Conservation (phyloP, 1,284 basidiomycete species). For the Ceratobasidium sp. region DNA sequence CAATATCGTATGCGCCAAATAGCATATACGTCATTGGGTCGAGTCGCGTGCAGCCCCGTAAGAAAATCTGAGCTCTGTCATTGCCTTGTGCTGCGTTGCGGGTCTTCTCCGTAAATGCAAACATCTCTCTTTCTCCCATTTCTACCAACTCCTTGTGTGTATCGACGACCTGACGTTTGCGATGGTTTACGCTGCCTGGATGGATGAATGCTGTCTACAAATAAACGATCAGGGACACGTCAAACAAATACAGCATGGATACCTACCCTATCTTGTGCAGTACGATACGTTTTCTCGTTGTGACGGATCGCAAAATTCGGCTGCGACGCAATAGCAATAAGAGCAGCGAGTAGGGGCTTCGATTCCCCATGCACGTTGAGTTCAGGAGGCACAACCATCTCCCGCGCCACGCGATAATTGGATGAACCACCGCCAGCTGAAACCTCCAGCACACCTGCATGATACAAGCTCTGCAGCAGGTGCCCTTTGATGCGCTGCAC, state of each 20-base stretch:
- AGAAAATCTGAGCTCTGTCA: conserved; percentile 69
- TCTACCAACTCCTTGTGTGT: conserved; percentile 50
- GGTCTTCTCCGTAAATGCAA: conserved; percentile 87
- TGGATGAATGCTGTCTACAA: conserved; percentile 79
- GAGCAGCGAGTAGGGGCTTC: conserved; percentile 81
- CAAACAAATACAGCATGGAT: conserved; percentile 22
- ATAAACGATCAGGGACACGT: conserved; percentile 41
- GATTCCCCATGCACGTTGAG: conserved; percentile 82
- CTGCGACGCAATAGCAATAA: conserved; percentile 87
- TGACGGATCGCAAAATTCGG: conserved; percentile 93
- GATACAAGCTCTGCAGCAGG: conserved; percentile 80
- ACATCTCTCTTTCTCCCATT: conserved; percentile 65
- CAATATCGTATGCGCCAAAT: conserved; percentile 87
- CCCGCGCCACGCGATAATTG: conserved; percentile 48
- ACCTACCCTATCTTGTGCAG: conserved; percentile 86
- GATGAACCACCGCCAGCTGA: conserved; percentile 67
- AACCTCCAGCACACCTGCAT: conserved; percentile 83
- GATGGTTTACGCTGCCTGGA: conserved; percentile 86
- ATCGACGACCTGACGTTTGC: conserved; percentile 60
- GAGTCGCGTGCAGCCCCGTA: conserved; percentile 85
- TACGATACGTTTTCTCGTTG: conserved; percentile 79
- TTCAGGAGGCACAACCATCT: conserved; percentile 65
- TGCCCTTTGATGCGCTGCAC: conserved; percentile 89
- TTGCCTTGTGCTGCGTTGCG: conserved; percentile 71
- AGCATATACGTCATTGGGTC: conserved; percentile 93